Evolutionary conservation across 73 alveolate genomes (phyloP).

Genomic region (Paramecium pentaurelia): DNA sequence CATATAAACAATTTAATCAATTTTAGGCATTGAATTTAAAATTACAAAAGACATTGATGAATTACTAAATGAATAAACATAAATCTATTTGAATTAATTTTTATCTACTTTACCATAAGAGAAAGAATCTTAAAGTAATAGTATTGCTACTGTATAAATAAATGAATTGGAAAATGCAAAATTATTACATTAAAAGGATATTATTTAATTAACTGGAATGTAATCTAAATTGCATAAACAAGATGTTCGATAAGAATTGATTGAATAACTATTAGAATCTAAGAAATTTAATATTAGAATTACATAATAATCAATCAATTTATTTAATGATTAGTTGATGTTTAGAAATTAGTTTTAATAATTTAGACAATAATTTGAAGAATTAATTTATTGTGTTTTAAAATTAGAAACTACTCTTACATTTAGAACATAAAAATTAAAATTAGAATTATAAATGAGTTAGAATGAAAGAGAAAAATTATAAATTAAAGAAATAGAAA

Average conservation of each 20-base stretch:
- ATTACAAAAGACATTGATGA: background rate
- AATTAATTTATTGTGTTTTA: background rate
- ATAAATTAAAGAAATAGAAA: background rate
- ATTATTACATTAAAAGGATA: background rate
- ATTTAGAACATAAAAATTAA: background rate
- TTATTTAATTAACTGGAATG: background rate
- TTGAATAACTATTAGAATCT: background rate
- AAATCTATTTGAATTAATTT: background rate
- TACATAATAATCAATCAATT: background rate
- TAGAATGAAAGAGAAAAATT: slow-evolving; percentile 10
- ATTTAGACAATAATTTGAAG: background rate
- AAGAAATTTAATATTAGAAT: background rate
- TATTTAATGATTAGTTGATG: slow-evolving; percentile 12
- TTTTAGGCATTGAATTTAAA: background rate
- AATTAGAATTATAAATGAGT: slow-evolving; percentile 9
- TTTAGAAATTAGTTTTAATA: background rate
- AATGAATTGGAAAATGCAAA: background rate
- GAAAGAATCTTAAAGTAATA: background rate
- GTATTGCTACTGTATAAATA: background rate
- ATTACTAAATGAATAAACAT: background rate
- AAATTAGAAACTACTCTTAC: slow-evolving; percentile 16
- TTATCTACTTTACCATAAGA: background rate
- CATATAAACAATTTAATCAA: background rate
- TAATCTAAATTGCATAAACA: background rate
- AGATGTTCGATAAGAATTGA: background rate